These are phyloP conservation scores for Rutidosis leptorrhynchoides DNA, from an alignment of 129 eudicot genomes.

Conservation along the genomic window DNA sequence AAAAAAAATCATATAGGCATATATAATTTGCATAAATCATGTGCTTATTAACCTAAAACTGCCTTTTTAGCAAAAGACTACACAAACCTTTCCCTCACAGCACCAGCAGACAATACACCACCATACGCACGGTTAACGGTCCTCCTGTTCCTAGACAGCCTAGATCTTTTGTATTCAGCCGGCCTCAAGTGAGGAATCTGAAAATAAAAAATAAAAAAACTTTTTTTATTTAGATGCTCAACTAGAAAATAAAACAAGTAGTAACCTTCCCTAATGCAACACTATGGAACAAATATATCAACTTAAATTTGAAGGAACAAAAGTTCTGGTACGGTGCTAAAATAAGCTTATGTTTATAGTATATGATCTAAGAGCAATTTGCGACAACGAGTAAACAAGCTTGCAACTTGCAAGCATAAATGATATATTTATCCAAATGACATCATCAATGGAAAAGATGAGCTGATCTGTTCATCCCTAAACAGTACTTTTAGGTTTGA, in stretches of 20 bases:
- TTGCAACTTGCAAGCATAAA: neutral
- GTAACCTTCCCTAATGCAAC: neutral
- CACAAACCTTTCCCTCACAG: slow-evolving; percentile 32
- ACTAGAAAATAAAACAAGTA: neutral
- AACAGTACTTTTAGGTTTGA: neutral
- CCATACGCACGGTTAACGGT: slow-evolving; percentile 64
- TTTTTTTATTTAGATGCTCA: neutral
- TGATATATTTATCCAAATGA: neutral
- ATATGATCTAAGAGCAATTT: neutral
- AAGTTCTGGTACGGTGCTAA: neutral
- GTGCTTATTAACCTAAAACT: too few species aligned
- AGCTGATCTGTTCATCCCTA: neutral
- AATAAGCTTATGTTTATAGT: neutral
- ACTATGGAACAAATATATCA: neutral
- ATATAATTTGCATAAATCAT: neutral
- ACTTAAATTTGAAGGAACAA: neutral
- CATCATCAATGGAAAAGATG: neutral
- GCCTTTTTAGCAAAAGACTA: too few species aligned
- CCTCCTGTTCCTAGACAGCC: slow-evolving; percentile 52
- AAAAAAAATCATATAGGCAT: neutral
- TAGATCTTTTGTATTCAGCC: slow-evolving; percentile 46
- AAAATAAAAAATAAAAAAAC: neutral
- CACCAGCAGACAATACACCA: slow-evolving; percentile 52
- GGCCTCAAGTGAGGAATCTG: slow-evolving; percentile 69
- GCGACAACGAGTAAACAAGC: neutral